These are phyloP conservation scores for Claviceps monticola DNA, from an alignment of 2,329 filamentous ascomycete genomes.

Conservation along the genomic window DNA sequence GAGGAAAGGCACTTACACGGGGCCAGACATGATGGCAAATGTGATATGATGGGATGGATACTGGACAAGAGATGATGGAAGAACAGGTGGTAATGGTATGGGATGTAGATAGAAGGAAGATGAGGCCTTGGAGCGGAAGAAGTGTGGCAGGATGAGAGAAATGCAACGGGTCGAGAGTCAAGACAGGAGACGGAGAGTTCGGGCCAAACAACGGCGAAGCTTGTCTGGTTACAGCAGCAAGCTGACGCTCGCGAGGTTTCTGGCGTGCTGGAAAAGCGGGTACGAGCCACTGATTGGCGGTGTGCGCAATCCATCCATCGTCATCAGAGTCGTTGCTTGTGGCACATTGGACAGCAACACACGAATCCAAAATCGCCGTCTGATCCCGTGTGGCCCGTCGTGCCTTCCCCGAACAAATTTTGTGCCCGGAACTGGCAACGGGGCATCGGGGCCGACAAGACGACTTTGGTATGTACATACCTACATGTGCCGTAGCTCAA, in stretches of 20 bases:
- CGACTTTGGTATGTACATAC: too few species aligned
- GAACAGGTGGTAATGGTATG: constrained; percentile 6
- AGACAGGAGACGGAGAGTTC: not conserved
- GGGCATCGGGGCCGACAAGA: too few species aligned
- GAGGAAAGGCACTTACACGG: constrained; percentile 43
- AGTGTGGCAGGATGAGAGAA: constrained; percentile 7
- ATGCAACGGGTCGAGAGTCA: constrained; percentile 2
- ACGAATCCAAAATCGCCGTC: too few species aligned
- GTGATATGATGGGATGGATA: not conserved
- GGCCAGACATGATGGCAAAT: constrained; percentile 43
- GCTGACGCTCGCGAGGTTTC: constrained; percentile 7
- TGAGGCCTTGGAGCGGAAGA: constrained; percentile 4
- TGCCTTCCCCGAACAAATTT: too few species aligned
- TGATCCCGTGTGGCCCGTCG: too few species aligned
- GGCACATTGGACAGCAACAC: too few species aligned
- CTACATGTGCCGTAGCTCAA: too few species aligned
- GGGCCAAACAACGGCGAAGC: not conserved
- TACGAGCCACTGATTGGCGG: constrained; percentile 4
- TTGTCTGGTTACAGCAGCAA: constrained; percentile 1
- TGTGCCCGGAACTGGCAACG: too few species aligned
- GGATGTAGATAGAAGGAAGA: constrained; percentile 5
- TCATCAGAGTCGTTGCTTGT: constrained; percentile 2
- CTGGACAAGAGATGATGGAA: not conserved
- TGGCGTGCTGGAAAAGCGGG: constrained; percentile 9
- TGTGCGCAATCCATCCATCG: not conserved